These are phyloP conservation scores for Suhomyces bokatorum DNA, from an alignment of 1,139 yeast species.

Conservation along the genomic window DNA sequence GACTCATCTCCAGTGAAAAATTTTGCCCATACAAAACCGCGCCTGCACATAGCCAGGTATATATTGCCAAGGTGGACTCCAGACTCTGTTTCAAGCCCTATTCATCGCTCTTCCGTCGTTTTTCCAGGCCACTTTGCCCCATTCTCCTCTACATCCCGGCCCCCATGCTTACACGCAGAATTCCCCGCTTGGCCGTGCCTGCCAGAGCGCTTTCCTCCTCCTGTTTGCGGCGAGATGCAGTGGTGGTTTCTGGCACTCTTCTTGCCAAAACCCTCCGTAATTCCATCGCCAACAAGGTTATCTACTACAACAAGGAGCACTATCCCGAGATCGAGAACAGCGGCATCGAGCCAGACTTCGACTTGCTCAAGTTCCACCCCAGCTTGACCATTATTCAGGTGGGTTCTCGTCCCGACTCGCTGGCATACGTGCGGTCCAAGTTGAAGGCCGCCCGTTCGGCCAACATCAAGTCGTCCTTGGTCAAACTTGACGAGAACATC, in stretches of 20 bases:
- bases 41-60: constrained; percentile 7
- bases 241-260: constrained; percentile 46
- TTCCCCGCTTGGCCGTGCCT: constrained; percentile 3
- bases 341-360: constrained; percentile 23
- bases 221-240: constrained; percentile 30
- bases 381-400: constrained; percentile 71
- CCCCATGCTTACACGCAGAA: constrained; percentile 12
- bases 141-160: neutral
- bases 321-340: constrained; percentile 18
- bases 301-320: constrained; percentile 36
- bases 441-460: constrained; percentile 71
- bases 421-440: constrained; percentile 75
- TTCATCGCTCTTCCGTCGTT: neutral
- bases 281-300: constrained; percentile 44
- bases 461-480: constrained; percentile 58
- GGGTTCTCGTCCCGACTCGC: constrained; percentile 74
- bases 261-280: constrained; percentile 42
- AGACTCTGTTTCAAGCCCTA: neutral
- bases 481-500: constrained; percentile 58
- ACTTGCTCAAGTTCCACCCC: constrained; percentile 53
- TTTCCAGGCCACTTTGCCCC: neutral
- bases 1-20: constrained; percentile 11
- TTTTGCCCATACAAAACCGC: constrained; percentile 5
- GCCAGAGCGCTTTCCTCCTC: constrained; percentile 13
- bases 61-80: constrained; percentile 1